Percentiles rank a stretch among this genome's conserved stretches.
Evolutionary conservation across 805 yeast genomes (phyloP).

Genomic region (Schizosaccharomyces lindneri): DNA sequence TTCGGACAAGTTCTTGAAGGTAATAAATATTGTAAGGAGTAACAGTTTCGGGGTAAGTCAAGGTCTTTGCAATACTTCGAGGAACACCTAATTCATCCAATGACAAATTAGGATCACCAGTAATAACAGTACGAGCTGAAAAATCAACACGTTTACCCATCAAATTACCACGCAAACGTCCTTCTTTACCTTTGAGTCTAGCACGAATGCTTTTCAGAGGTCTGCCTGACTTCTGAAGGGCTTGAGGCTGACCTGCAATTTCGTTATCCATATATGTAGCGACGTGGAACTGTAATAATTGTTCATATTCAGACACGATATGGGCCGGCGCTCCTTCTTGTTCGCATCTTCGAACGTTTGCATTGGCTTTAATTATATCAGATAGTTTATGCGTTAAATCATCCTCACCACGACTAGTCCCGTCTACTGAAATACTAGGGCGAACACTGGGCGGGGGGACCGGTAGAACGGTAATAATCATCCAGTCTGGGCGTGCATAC

Average conservation of each 20-base stretch:
- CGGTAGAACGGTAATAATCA: slow-evolving; percentile 87
- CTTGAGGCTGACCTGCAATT: slow-evolving; percentile 98
- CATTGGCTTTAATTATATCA: slow-evolving; percentile 87
- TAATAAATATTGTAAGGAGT: slow-evolving; percentile 92
- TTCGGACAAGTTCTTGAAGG: slow-evolving; percentile 75
- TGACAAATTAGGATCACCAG: slow-evolving; percentile 95
- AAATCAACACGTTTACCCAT: slow-evolving; percentile 99
- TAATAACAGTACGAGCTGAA: slow-evolving; percentile 96
- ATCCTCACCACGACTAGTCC: slow-evolving; percentile 96
- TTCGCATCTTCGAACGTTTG: slow-evolving; percentile 87
- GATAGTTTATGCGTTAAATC: slow-evolving; percentile 94
- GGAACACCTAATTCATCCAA: slow-evolving; percentile 98
- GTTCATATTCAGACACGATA: slow-evolving; percentile 87
- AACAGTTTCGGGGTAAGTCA: slow-evolving; percentile 90
- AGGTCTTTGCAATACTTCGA: slow-evolving; percentile 78
- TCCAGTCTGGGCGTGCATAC: slow-evolving; percentile 97
- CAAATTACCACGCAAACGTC: slow-evolving; percentile 90
- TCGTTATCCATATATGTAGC: slow-evolving; percentile 99
- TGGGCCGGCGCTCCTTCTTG: slow-evolving; percentile 99
- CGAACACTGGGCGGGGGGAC: slow-evolving; percentile 99
- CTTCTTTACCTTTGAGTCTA: slow-evolving; percentile 98
- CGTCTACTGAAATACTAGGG: slow-evolving; percentile 93
- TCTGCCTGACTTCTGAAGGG: slow-evolving; percentile 93
- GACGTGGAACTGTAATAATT: slow-evolving; percentile 84
- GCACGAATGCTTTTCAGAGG: slow-evolving; percentile 97